A percentile compares a stretch with the other conserved stretches of the same genome.
These are phyloP conservation scores for Colletotrichum falcatum DNA, from an alignment of 2,329 filamentous ascomycete genomes.

Conservation along the genomic window DNA sequence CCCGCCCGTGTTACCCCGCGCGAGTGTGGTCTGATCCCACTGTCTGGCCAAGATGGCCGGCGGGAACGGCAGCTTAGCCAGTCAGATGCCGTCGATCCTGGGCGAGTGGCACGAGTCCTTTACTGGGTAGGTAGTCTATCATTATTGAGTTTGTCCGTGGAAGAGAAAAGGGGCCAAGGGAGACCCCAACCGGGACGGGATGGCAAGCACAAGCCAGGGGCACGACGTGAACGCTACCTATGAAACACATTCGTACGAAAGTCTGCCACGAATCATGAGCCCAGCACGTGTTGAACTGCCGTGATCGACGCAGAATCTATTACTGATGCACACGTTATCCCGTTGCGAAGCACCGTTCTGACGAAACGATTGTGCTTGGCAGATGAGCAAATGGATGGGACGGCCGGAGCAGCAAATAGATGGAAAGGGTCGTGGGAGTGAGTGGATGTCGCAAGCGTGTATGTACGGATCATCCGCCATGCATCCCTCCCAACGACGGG, in stretches of 20 bases:
- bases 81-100: conserved; percentile 35
- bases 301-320: conserved; percentile 9
- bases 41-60: conserved; percentile 20
- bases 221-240: not conserved
- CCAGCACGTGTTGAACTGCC: conserved; percentile 15
- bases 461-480: conserved; percentile 31
- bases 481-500: not conserved
- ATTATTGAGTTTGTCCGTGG: conserved; percentile 5
- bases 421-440: conserved; percentile 3
- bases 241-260: conserved; percentile 20
- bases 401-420: not conserved
- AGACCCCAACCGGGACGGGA: conserved; percentile 1
- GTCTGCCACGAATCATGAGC: conserved; percentile 29
- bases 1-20: conserved; percentile 35
- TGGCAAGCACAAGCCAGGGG: not conserved
- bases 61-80: conserved; percentile 18
- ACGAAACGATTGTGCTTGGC: not conserved
- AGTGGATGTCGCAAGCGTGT: not conserved
- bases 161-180: not conserved
- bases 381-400: not conserved
- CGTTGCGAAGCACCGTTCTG: not conserved
- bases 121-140: not conserved
- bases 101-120: not conserved
- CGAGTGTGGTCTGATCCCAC: conserved; percentile 32
- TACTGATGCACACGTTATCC: not conserved